Evolutionary conservation across 2,329 filamentous ascomycete genomes (phyloP).

Genomic region (Sarocladium strictum): DNA sequence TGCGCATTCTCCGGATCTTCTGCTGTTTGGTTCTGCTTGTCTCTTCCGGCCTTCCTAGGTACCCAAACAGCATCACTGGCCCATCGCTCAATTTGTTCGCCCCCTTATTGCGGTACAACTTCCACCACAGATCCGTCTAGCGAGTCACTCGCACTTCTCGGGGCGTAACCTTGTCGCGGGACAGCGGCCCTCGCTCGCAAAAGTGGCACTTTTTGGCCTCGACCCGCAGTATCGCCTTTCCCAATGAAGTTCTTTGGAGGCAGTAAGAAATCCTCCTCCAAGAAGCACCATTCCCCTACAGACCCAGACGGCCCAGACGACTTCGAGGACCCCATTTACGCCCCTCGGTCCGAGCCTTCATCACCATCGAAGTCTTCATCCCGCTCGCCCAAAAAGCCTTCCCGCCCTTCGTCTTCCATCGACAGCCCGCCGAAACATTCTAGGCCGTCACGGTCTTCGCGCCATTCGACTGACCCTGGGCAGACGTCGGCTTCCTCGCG

Average conservation of each 20-base stretch:
- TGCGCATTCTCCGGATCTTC: background rate
- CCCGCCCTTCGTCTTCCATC: conserved; percentile 20
- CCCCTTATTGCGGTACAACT: background rate
- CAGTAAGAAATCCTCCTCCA: conserved; percentile 37
- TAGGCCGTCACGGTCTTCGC: conserved; percentile 38
- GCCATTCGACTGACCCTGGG: conserved; percentile 42
- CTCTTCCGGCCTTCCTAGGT: background rate
- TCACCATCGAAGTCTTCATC: conserved; percentile 29
- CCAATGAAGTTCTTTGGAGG: conserved; percentile 45
- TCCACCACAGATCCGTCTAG: background rate
- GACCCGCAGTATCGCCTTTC: conserved; percentile 14
- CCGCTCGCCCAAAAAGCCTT: conserved; percentile 25
- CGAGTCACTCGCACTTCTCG: conserved; percentile 5
- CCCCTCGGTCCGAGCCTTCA: conserved; percentile 28
- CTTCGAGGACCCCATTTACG: conserved; percentile 28
- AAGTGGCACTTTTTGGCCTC: conserved; percentile 10
- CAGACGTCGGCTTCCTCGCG: conserved; percentile 36
- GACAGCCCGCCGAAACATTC: conserved; percentile 20
- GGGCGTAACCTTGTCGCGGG: conserved; percentile 34
- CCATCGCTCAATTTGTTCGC: background rate
- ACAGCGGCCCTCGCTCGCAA: conserved; percentile 19
- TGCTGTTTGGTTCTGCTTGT: background rate
- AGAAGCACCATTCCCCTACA: conserved; percentile 23
- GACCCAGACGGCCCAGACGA: conserved; percentile 21
- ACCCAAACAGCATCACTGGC: background rate